phyloP scores from a whole-genome alignment of 352 stramenopile genomes.

The Phytophthora ohioensis region DNA sequence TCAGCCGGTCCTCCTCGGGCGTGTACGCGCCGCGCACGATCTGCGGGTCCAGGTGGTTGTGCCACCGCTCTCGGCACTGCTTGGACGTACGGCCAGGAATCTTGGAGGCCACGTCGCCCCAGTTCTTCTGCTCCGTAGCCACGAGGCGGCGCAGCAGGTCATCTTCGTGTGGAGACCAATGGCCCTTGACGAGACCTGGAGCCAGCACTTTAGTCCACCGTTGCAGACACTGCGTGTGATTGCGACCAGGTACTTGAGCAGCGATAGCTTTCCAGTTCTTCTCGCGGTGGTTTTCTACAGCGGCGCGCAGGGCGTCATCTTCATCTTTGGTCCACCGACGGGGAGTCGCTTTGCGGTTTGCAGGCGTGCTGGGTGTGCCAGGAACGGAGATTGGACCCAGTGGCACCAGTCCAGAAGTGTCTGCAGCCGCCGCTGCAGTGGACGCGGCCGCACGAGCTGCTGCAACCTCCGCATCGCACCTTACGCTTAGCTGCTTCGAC shows the following conservation, averaged over 20 bases:
- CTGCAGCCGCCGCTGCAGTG: constrained; percentile 27
- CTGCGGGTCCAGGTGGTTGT: constrained; percentile 90
- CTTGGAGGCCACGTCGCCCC: constrained; percentile 86
- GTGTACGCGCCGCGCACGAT: constrained; percentile 92
- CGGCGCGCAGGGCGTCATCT: constrained; percentile 84
- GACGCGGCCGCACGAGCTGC: constrained; percentile 43
- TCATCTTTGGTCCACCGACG: constrained; percentile 90
- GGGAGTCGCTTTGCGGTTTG: constrained; percentile 76
- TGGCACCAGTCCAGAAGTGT: constrained; percentile 19
- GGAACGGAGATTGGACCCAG: constrained; percentile 34
- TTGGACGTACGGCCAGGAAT: constrained; percentile 90
- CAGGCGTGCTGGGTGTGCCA: constrained; percentile 40
- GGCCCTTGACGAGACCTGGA: constrained; percentile 89
- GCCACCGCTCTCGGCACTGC: constrained; percentile 92
- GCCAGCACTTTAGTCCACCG: constrained; percentile 92
- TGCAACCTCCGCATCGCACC: constrained; percentile 48
- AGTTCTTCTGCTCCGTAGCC: constrained; percentile 90
- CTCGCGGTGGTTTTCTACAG: constrained; percentile 88
- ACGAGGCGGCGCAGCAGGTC: constrained; percentile 79
- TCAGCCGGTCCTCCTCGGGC: constrained; percentile 89
- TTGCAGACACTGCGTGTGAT: constrained; percentile 93
- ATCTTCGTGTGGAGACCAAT: constrained; percentile 92
- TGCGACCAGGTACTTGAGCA: constrained; percentile 84
- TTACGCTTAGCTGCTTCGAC: constrained; percentile 68
- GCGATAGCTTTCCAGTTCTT: constrained; percentile 95